These are phyloP conservation scores for Allium cepa DNA, from an alignment of 106 monocot genomes.

Conservation along the genomic window DNA sequence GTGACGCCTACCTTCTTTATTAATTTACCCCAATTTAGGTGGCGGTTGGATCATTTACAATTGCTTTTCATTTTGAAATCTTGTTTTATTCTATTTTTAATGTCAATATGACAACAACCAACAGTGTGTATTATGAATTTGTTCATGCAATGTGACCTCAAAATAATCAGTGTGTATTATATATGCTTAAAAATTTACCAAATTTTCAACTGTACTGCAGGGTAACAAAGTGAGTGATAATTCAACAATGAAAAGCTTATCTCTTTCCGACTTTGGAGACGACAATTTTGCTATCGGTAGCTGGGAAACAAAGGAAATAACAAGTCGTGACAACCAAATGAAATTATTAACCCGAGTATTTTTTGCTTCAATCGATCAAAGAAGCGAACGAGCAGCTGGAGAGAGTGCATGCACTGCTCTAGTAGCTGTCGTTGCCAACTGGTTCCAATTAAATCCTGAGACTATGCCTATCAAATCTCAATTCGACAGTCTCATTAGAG, in stretches of 20 bases:
- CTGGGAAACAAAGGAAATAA: slow-evolving; percentile 68
- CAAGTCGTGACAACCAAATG: slow-evolving; percentile 67
- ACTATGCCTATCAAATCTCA: slow-evolving; percentile 78
- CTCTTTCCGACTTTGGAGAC: slow-evolving; percentile 76
- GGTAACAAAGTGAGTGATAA: neutral
- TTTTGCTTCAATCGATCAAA: slow-evolving; percentile 91
- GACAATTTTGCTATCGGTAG: slow-evolving; percentile 70
- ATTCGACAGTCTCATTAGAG: slow-evolving; percentile 82
- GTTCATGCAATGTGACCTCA: too few species aligned
- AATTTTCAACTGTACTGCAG: neutral
- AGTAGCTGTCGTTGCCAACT: slow-evolving; percentile 79
- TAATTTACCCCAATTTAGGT: too few species aligned
- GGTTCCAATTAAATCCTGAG: slow-evolving; percentile 55
- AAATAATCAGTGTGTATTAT: too few species aligned
- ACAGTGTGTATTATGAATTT: too few species aligned
- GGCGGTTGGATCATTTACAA: too few species aligned
- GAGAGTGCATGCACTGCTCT: slow-evolving; percentile 94
- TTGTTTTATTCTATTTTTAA: too few species aligned
- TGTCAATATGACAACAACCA: too few species aligned
- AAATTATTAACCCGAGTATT: slow-evolving; percentile 62
- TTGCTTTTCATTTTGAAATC: too few species aligned
- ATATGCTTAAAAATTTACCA: neutral
- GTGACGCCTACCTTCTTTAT: too few species aligned
- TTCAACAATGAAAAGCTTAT: neutral
- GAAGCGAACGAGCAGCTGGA: slow-evolving; percentile 80